Evolutionary conservation across 164 flowering plant genomes (phyloP).

Genomic region (Hamamelis virginiana): DNA sequence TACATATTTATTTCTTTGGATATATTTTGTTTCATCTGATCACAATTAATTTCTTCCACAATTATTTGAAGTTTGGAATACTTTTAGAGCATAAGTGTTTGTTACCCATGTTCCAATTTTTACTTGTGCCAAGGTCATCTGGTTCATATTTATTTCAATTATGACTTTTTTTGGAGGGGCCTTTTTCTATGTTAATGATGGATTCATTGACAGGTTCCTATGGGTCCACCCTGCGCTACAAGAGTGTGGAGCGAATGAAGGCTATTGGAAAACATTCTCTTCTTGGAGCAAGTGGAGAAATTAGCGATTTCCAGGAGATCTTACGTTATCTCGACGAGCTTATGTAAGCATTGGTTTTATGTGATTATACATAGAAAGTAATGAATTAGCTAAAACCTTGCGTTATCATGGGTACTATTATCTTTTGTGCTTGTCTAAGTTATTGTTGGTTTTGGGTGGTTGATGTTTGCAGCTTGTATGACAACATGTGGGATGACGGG

Average conservation of each 20-base stretch:
- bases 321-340: slow-evolving; percentile 85
- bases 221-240: slow-evolving; percentile 91
- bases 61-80: not conserved
- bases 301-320: slow-evolving; percentile 96
- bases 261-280: slow-evolving; percentile 88
- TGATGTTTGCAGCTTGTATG: slow-evolving; percentile 58
- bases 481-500: slow-evolving; percentile 99
- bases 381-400: not conserved
- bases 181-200: not conserved
- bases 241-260: slow-evolving; percentile 87
- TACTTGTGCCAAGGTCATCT: too few relatives aligned
- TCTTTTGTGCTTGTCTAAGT: not conserved
- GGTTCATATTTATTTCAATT: not conserved
- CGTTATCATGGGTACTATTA: not conserved
- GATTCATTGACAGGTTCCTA: slow-evolving; percentile 66
- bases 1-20: not conserved
- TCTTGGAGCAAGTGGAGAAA: slow-evolving; percentile 98
- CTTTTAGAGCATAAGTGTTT: not conserved
- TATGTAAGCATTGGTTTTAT: slow-evolving; percentile 48
- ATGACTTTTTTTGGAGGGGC: too few relatives aligned
- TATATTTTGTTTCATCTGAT: too few relatives aligned
- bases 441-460: slow-evolving; percentile 2
- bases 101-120: too few relatives aligned
- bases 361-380: not conserved
- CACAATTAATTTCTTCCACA: not conserved